Conservation (phyloP, 305 asterid species). For the Solanum hybrid region DNA sequence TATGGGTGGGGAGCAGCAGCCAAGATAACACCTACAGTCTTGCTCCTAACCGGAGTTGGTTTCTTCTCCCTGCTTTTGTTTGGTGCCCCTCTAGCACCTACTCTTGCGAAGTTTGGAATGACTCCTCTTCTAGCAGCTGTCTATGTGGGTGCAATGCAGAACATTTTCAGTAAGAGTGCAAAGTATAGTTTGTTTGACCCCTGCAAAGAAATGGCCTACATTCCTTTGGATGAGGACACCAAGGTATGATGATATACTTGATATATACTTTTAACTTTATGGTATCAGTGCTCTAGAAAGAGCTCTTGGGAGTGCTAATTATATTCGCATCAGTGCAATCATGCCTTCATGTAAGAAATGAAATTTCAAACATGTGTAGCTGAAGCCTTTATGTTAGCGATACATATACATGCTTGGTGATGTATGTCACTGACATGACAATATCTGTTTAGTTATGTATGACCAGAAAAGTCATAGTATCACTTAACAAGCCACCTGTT, state of each 20-base stretch:
- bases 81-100: constrained; percentile 71
- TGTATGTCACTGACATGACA: background rate
- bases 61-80: constrained; percentile 84
- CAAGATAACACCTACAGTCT: constrained; percentile 81
- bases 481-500: background rate
- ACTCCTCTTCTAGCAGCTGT: constrained; percentile 97
- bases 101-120: constrained; percentile 70
- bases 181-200: constrained; percentile 97
- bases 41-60: constrained; percentile 83
- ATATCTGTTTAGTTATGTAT: background rate
- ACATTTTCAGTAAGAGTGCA: constrained; percentile 92
- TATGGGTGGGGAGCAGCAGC: constrained; percentile 99
- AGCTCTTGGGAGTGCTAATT: background rate
- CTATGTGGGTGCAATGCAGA: constrained; percentile 92
- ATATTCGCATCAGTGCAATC: background rate
- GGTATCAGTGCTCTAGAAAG: background rate
- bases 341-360: background rate
- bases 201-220: constrained; percentile 98
- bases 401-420: background rate
- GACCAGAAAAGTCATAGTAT: background rate
- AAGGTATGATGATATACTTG: constrained; percentile 42
- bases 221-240: constrained; percentile 95
- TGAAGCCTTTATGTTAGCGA: background rate
- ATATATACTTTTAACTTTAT: background rate
- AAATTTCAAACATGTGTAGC: background rate